These are phyloP conservation scores for Tricholomella constricta DNA, from an alignment of 768 basidiomycete genomes.

Conservation along the genomic window DNA sequence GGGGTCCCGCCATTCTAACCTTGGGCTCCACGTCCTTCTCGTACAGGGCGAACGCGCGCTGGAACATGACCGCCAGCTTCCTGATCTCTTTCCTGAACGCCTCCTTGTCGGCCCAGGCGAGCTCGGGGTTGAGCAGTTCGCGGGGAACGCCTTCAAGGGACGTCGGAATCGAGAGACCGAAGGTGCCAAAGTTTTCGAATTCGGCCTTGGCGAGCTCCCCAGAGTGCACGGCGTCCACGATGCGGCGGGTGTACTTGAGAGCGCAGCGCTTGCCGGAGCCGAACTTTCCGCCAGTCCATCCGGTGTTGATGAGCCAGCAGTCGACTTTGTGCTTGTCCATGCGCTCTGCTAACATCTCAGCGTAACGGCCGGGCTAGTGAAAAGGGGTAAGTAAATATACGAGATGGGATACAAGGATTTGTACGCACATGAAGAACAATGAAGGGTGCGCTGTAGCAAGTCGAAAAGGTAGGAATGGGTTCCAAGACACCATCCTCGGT, in stretches of 20 bases:
- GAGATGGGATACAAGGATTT: not conserved
- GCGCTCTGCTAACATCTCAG: slow-evolving; percentile 93
- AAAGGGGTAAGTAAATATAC: not conserved
- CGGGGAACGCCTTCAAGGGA: slow-evolving; percentile 82
- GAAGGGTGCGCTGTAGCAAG: slow-evolving; percentile 99
- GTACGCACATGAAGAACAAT: slow-evolving; percentile 86
- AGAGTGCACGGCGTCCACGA: slow-evolving; percentile 96
- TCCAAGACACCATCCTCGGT: slow-evolving; percentile 98
- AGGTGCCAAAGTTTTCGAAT: slow-evolving; percentile 81
- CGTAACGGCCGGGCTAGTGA: slow-evolving; percentile 85
- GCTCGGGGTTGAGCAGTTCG: slow-evolving; percentile 84
- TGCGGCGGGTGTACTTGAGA: slow-evolving; percentile 92
- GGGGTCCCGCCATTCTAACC: slow-evolving; percentile 83
- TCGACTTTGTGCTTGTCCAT: slow-evolving; percentile 89
- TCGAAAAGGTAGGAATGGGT: slow-evolving; percentile 98
- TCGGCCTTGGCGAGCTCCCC: slow-evolving; percentile 87
- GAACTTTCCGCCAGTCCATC: slow-evolving; percentile 94
- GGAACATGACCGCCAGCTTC: slow-evolving; percentile 93
- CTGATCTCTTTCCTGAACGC: slow-evolving; percentile 87
- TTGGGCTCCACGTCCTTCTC: slow-evolving; percentile 81
- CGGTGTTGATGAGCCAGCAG: slow-evolving; percentile 99
- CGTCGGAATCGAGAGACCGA: slow-evolving; percentile 86
- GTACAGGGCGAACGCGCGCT: slow-evolving; percentile 90
- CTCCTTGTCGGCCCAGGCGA: slow-evolving; percentile 88
- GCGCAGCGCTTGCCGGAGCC: slow-evolving; percentile 93